Evolutionary conservation across 176 grass and related monocot genomes (phyloP), one percentile per base, ranked within the genome.

Genomic region (Oryza coarctata): DNA sequence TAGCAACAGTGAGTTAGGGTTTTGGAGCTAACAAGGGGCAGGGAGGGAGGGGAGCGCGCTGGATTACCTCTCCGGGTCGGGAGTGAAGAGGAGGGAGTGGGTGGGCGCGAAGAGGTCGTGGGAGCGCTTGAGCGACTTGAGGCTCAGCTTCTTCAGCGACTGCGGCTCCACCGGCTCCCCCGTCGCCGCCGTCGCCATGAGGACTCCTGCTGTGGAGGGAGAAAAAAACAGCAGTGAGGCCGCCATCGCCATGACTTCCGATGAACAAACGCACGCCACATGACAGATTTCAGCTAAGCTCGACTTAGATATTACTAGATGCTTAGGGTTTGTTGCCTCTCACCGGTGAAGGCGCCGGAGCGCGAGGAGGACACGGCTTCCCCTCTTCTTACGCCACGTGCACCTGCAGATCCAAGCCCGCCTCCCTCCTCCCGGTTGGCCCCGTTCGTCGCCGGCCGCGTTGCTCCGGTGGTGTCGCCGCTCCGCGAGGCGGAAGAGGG

Each of bases 61-160:
- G 17, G 61, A 15, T 20, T 75, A 97, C 94, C 94, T 94, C 79
- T 92, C 84, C 12, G 70, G 63, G 40, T 97, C 92, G 12, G 88
- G 58, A 27, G 70, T 28, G 68, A 91, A 82, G 14, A 77, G 77
- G 43, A 87, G 57, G 47, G 80, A 72, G 34, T 91, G 94, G 39
- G 86, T 43, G n/a, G 92, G 88, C 35, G 86, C 67, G 79, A 97
- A 97, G 86, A 97, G 87, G 66, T 97, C 94, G 26, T 89, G 90
- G 13, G 89, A 91, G 9, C 92, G 90, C 79, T 89, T 97, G 12
- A 94, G 88, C 38, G 88, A 97, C 81, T 87, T 94, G 22, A 91
- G 81, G 47, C 94, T 97, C 13, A 94, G 86, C 94, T 94, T 97
- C 81, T 94, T 94, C 83, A 97, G 63, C 38, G 94, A 97, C 33